Conservation (phyloP, 1,284 basidiomycete species). For the Cryptococcus sp. region DNA sequence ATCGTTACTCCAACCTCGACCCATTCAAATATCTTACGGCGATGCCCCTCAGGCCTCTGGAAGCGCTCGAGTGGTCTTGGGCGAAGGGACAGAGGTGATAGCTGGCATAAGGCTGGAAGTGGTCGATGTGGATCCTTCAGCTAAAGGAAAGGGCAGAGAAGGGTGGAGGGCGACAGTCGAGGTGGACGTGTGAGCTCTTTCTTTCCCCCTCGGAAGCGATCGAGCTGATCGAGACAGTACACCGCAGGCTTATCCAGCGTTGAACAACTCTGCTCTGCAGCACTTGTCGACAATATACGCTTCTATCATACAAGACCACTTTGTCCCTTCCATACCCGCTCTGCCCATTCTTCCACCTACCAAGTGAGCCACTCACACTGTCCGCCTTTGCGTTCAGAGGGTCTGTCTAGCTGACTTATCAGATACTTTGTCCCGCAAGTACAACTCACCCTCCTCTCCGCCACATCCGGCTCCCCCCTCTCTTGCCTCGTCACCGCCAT, state of each 20-base stretch:
- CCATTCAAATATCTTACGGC: constrained; percentile 36
- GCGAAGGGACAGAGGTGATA: constrained; percentile 40
- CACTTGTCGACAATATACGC: constrained; percentile 32
- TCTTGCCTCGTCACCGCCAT: constrained; percentile 34
- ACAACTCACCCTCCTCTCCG: constrained; percentile 39
- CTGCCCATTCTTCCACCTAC: constrained; percentile 36
- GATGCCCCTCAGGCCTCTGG: constrained; percentile 45
- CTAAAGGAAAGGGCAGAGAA: constrained; percentile 13
- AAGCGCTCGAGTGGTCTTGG: constrained; percentile 33
- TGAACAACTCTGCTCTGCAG: constrained; percentile 18
- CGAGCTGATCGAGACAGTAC: constrained; percentile 20
- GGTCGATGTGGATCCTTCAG: constrained; percentile 19
- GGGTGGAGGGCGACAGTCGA: constrained; percentile 39
- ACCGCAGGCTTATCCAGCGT: constrained; percentile 40
- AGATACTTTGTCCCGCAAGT: constrained; percentile 42
- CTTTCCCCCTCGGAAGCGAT: neutral
- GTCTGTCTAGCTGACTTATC: no score
- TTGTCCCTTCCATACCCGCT: constrained; percentile 38
- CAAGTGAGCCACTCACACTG: constrained; percentile 20
- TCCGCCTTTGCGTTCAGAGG: neutral
- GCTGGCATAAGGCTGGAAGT: constrained; percentile 45
- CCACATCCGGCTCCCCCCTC: constrained; percentile 29
- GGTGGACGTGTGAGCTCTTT: constrained; percentile 42
- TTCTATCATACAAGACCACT: constrained; percentile 36
- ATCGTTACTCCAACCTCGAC: constrained; percentile 27